Evolutionary conservation across 768 basidiomycete genomes (phyloP).

Genomic region (Agaricus sinodeliciosus): DNA sequence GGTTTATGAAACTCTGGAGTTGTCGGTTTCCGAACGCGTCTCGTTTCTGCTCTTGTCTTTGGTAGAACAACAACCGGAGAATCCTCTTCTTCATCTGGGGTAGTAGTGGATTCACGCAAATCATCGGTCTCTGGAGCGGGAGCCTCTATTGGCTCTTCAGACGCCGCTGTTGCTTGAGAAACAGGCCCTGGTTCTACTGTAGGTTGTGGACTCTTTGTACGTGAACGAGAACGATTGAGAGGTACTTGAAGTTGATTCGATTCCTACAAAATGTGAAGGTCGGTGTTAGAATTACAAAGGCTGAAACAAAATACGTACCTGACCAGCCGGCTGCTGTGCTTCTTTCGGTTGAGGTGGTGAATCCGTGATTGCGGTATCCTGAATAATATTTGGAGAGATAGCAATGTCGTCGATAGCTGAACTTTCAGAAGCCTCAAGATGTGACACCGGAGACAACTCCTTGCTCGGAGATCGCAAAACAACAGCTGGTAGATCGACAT

Average conservation of each 20-base stretch:
- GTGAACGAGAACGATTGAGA: not conserved
- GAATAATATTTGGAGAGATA: constrained; percentile 8
- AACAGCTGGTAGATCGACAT: constrained; percentile 3
- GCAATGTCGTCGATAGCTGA: not conserved
- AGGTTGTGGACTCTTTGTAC: constrained; percentile 3
- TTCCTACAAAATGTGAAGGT: not conserved
- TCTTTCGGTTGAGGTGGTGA: not conserved
- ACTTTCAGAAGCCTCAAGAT: not conserved
- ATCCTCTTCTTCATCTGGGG: not conserved
- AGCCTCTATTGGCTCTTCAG: not conserved
- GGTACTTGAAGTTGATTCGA: not conserved
- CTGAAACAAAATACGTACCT: not conserved
- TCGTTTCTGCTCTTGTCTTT: constrained; percentile 7
- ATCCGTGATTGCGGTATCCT: constrained; percentile 1
- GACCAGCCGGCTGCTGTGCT: not conserved
- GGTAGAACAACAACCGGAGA: not conserved
- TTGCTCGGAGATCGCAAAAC: not conserved
- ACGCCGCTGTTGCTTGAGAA: not conserved
- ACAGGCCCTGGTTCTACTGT: not conserved
- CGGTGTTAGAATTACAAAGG: not conserved
- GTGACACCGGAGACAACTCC: too few species aligned
- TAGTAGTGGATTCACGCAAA: not conserved
- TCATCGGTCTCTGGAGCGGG: not conserved
- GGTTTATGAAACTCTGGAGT: constrained; percentile 20
- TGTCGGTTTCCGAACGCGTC: constrained; percentile 20